These are phyloP conservation scores for Exophiala dermatitidis DNA, from an alignment of 2,329 filamentous ascomycete genomes.

Conservation along the genomic window DNA sequence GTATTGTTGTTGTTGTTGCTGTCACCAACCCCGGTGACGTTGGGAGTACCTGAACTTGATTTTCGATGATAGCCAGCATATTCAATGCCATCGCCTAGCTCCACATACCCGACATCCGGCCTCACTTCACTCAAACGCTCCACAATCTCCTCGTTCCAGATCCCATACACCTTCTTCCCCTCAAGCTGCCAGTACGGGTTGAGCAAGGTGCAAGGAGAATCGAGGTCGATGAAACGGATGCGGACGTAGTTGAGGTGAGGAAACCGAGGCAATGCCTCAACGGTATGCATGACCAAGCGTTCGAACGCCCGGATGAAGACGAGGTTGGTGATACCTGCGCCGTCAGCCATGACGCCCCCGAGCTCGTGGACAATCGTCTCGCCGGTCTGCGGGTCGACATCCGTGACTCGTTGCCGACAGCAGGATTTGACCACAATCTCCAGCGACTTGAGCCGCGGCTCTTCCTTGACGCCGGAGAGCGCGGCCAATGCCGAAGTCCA, in stretches of 20 bases:
- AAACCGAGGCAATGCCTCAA: conserved; percentile 52
- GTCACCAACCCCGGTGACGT: not conserved
- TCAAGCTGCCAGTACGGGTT: conserved; percentile 66
- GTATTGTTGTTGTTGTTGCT: not conserved
- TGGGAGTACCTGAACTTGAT: conserved; percentile 6
- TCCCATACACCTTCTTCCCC: conserved; percentile 56
- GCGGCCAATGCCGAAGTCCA: conserved; percentile 53
- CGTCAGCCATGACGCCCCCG: conserved; percentile 48
- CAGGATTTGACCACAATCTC: conserved; percentile 69
- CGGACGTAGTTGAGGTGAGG: conserved; percentile 56
- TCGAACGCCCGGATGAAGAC: conserved; percentile 67
- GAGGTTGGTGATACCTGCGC: conserved; percentile 64
- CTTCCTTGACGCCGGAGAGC: conserved; percentile 42
- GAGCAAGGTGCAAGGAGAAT: conserved; percentile 61
- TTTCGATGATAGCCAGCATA: conserved; percentile 9
- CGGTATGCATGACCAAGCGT: conserved; percentile 56
- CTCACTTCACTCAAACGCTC: conserved; percentile 53
- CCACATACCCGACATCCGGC: conserved; percentile 52
- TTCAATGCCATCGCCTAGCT: conserved; percentile 57
- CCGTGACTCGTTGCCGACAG: conserved; percentile 46
- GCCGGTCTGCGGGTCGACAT: conserved; percentile 21
- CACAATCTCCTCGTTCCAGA: conserved; percentile 65
- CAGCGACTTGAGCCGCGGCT: conserved; percentile 52
- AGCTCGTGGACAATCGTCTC: conserved; percentile 20
- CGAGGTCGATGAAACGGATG: conserved; percentile 68